Base-by-base conservation (phyloP, 2,329 filamentous ascomycete genomes). In the Botrytis galanthina region DNA sequence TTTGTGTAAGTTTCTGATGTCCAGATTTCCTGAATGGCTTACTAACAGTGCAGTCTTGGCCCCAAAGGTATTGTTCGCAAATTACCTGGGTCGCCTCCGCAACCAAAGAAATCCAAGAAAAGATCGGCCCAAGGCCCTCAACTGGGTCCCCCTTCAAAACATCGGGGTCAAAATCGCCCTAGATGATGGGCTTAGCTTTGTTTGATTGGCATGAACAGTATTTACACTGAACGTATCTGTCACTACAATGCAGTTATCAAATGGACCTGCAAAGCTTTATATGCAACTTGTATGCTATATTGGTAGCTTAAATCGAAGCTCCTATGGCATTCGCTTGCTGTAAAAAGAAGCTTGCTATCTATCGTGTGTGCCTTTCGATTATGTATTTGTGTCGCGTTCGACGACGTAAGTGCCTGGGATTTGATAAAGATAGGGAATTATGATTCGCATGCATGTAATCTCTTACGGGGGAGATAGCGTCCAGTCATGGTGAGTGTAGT, bases 1-100 rank as follows among this genome's bases (percentile, higher is more conserved):
- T 54, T 71, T 26, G 44, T 71, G 70, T 71, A 57, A 64, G 70
- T 71, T 10, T 4, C 10, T 10, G 22, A 42, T 42, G 22, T 20
- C 22, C 22, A 16, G 9, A 26, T 37, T 20, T 44, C 6, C 18
- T n/a, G 7, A 1, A 32, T 37, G 35, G 22, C 29, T n/a, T 70
- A 16, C 68, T 37, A 37, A 70, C 12, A 62, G 4, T n/a, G 2
- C 16, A 70, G 68, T n/a, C 54, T n/a, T 29, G 68, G 68, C n/a
- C 54, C 68, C 18, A 46, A 35, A 62, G 54, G 54, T 5, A 29
- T 70, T 46, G 29, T 62, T 46, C 68, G 68, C 9, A 70, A 39
- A 29, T 35, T 70, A 32, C 54, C 54, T 32, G 54, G 10, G 20
- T 3, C 7, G 7, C 46, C 32, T 68, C 10, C 22, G 6, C 14